Conservation (phyloP, 2,329 filamentous ascomycete species). For the Fusarium tupiense region DNA sequence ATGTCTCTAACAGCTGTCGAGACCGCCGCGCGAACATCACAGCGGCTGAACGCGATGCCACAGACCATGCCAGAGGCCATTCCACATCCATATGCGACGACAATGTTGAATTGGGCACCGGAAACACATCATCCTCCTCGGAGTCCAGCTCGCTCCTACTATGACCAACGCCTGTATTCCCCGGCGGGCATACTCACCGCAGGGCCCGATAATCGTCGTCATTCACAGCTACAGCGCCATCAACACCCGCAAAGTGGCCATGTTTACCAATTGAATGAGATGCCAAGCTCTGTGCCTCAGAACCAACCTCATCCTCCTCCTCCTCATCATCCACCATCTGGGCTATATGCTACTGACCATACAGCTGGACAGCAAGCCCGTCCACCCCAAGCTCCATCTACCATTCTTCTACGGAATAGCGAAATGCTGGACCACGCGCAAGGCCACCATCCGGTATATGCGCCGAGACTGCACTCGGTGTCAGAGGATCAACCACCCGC, state of each 20-base stretch:
- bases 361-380: slow-evolving; percentile 18
- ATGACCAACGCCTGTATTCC: slow-evolving; percentile 42
- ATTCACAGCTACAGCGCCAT: slow-evolving; percentile 17
- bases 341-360: slow-evolving; percentile 3
- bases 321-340: slow-evolving; percentile 10
- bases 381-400: slow-evolving; percentile 3
- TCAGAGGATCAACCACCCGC: slow-evolving; percentile 4
- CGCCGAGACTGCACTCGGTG: slow-evolving; percentile 5
- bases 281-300: slow-evolving; percentile 24
- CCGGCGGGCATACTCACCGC: slow-evolving; percentile 38
- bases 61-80: slow-evolving; percentile 42
- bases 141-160: slow-evolving; percentile 39
- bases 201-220: slow-evolving; percentile 18
- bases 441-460: slow-evolving; percentile 7
- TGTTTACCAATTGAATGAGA: slow-evolving; percentile 25
- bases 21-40: slow-evolving; percentile 24
- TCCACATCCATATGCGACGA: slow-evolving; percentile 35
- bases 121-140: slow-evolving; percentile 31
- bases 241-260: slow-evolving; percentile 14
- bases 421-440: slow-evolving; percentile 16
- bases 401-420: not conserved
- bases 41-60: slow-evolving; percentile 33
- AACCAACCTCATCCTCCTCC: slow-evolving; percentile 28
- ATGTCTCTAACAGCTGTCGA: slow-evolving; percentile 38
- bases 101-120: slow-evolving; percentile 29